Percentiles rank a stretch among this genome's conserved stretches.
Conservation (phyloP, 352 stramenopile genomes). For the Globisporangium spinosum region DNA sequence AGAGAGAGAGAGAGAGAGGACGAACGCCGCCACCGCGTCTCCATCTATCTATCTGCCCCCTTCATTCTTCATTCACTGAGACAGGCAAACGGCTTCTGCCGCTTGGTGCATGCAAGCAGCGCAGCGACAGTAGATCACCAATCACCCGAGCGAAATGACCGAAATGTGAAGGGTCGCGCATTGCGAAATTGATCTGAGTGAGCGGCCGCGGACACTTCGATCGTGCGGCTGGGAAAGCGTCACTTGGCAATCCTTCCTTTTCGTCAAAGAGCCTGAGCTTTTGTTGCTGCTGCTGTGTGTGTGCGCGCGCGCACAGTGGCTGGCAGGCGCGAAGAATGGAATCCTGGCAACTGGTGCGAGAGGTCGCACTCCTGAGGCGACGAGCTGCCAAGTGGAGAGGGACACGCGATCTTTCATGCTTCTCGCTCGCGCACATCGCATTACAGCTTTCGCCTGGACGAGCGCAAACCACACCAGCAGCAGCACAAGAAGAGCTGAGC, state of each 20-base stretch:
- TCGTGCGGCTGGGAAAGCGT: neutral
- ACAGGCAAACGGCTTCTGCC: too few relatives aligned
- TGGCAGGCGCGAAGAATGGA: neutral
- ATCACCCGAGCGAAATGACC: too few relatives aligned
- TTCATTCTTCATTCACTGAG: too few relatives aligned
- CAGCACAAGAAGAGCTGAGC: neutral
- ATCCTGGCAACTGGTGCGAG: constrained; percentile 4
- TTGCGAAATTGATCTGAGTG: neutral
- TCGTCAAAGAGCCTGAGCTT: too few relatives aligned
- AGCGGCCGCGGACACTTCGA: neutral
- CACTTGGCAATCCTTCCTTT: neutral
- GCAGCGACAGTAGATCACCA: too few relatives aligned
- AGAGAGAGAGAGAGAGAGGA: too few relatives aligned
- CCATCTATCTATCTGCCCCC: too few relatives aligned
- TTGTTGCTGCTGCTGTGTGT: neutral
- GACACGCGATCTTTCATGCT: neutral
- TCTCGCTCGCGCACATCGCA: neutral
- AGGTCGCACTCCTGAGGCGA: neutral
- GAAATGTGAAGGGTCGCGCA: neutral
- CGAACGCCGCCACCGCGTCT: too few relatives aligned
- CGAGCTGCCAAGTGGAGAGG: neutral
- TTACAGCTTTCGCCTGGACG: constrained; percentile 6
- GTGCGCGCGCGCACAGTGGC: neutral
- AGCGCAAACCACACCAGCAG: neutral
- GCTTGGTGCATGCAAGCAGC: too few relatives aligned